Base-by-base conservation (phyloP, 441 rosid species). In the Corymbia citriodora region DNA sequence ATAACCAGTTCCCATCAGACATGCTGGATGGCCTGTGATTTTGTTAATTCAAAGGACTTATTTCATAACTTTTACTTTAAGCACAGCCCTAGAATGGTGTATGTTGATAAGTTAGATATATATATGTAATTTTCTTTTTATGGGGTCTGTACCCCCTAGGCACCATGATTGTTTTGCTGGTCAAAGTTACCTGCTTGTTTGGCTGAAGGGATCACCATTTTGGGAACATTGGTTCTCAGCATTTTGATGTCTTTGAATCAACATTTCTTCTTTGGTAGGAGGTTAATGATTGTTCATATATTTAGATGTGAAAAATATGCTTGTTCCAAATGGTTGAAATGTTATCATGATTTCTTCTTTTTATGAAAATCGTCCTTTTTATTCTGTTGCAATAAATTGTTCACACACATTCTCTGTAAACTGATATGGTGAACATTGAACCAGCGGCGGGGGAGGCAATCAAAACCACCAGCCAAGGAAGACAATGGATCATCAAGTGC, bases 391-490 rank as follows among this genome's bases (percentile, higher is more conserved):
- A 89, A 57, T 29, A 50, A 54, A 50, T 55, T 55, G 79, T 23
- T 45, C 18, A 2, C 63, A 9, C 55, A 54, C 82, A 83, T 16
- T 31, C 55, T 36, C 85, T 74, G 49, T 70, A 63, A 55, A 23
- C 31, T 53, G 87, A 40, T 90, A 55, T 89, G 25, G 52, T 87
- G 45, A 88, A 92, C 21, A 68, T 91, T 87, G 91, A 83, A 57
- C 63, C 90, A 96, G 98, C 94, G 91, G 90, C 94, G 92, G 89
- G 92, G 79, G 92, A 95, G 82, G 92, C 95, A 93, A 91, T 92
- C 93, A 70, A 94, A 95, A 90, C 85, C 94, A 55, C 85, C 54
- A 57, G 91, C 81, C 72, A 86, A 72, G 89, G 92, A 88, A 81
- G 95, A 88, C 45, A 96, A 92, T 89, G 95, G 92, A 88, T 88